Evolutionary conservation across 371 early-diverging fungal species (phyloP).

Genomic region (Rhizomucor pusillus): DNA sequence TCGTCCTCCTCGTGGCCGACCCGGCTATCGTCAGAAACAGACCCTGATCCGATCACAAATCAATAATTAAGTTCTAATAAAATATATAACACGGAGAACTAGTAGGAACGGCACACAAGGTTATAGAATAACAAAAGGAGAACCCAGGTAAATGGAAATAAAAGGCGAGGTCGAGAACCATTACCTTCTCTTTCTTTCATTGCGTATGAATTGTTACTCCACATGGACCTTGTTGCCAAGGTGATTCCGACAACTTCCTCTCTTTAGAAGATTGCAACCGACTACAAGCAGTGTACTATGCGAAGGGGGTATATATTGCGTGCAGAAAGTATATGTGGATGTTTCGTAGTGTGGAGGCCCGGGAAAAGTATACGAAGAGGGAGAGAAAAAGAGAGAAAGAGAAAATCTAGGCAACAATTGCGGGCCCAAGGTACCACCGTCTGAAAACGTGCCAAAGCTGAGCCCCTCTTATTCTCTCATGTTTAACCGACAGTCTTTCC

Average conservation of each 20-base stretch:
- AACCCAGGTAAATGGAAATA: background rate
- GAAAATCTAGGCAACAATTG: background rate
- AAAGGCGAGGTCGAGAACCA: background rate
- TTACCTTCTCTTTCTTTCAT: conserved; percentile 1
- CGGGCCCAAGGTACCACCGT: too few relatives aligned
- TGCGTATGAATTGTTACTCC: background rate
- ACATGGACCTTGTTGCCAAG: too few relatives aligned
- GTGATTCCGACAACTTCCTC: too few relatives aligned
- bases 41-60: background rate
- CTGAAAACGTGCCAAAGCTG: too few relatives aligned
- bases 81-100: too few relatives aligned
- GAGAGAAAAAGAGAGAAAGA: background rate
- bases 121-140: too few relatives aligned
- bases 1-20: conserved; percentile 34
- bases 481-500: too few relatives aligned
- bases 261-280: conserved; percentile 1
- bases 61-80: too few relatives aligned
- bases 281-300: background rate
- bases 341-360: background rate
- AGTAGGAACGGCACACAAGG: too few relatives aligned
- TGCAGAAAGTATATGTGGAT: too few relatives aligned
- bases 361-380: background rate
- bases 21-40: conserved; percentile 29
- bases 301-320: too few relatives aligned
- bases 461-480: too few relatives aligned